A percentile compares a stretch with the other conserved stretches of the same genome.
Conservation (phyloP, 495 filamentous ascomycete species). For the Massariosphaeria phaeospora region DNA sequence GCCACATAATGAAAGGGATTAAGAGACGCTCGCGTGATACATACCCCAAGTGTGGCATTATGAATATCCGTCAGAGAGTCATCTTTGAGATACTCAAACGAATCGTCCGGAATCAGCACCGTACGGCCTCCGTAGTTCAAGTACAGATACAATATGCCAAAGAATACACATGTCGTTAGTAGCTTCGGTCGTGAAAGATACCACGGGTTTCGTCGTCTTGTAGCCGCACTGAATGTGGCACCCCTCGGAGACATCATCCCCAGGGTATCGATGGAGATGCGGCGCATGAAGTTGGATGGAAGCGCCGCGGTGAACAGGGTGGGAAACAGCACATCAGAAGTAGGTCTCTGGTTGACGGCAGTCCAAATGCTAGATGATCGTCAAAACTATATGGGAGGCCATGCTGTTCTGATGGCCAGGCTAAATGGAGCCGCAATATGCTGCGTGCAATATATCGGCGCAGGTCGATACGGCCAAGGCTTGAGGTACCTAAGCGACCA, state of each 20-base stretch:
- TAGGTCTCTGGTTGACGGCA: neutral
- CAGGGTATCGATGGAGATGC: constrained; percentile 29
- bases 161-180: constrained; percentile 18
- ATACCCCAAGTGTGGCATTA: constrained; percentile 29
- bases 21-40: too few species aligned
- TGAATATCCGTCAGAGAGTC: constrained; percentile 25
- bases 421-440: constrained; percentile 32
- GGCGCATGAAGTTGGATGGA: constrained; percentile 12
- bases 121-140: constrained; percentile 13
- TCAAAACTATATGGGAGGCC: constrained; percentile 11
- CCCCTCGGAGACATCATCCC: constrained; percentile 22
- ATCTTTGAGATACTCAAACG: constrained; percentile 17
- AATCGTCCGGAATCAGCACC: constrained; percentile 20
- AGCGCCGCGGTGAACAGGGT: neutral
- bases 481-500: too few species aligned
- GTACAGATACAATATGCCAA: constrained; percentile 16
- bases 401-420: constrained; percentile 28
- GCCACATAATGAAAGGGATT: too few species aligned
- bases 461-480: constrained; percentile 15
- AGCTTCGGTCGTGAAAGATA: constrained; percentile 20
- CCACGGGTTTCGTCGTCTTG: constrained; percentile 18
- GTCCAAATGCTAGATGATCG: neutral
- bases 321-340: constrained; percentile 23
- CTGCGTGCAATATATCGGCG: constrained; percentile 13
- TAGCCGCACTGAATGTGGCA: constrained; percentile 5